These are phyloP conservation scores for Pinus albicaulis DNA, from an alignment of 75 land plant genomes.

Conservation along the genomic window DNA sequence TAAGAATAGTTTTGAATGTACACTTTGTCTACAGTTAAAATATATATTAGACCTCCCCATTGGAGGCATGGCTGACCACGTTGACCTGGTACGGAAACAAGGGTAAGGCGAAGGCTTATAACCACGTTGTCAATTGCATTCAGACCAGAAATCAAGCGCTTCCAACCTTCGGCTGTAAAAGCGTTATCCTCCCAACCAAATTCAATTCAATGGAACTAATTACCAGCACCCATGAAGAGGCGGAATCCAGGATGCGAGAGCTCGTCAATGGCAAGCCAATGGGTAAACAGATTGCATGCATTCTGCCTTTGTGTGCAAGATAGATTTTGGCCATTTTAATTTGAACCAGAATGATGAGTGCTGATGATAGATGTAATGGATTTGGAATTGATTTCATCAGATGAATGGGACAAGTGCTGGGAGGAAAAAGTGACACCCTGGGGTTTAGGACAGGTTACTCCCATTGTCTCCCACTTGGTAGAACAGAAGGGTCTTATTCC, in stretches of 20 bases:
- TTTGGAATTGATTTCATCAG: slow-evolving; percentile 12
- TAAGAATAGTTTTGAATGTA: too few relatives aligned
- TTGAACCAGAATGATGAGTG: neutral
- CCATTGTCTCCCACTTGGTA: slow-evolving; percentile 59
- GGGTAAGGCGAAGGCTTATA: too few relatives aligned
- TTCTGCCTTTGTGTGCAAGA: neutral
- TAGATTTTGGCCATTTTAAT: neutral
- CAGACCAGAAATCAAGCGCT: too few relatives aligned
- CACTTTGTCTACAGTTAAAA: too few relatives aligned
- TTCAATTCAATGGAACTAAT: too few relatives aligned
- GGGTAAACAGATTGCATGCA: neutral
- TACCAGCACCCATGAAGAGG: neutral
- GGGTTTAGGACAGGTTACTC: slow-evolving; percentile 78
- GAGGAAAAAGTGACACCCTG: slow-evolving; percentile 71
- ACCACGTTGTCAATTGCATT: too few relatives aligned
- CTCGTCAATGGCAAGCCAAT: neutral
- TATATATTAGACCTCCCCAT: too few relatives aligned
- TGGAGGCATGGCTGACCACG: too few relatives aligned
- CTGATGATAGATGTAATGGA: neutral
- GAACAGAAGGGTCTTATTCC: slow-evolving; percentile 39
- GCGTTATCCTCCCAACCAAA: too few relatives aligned
- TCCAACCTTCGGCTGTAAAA: too few relatives aligned
- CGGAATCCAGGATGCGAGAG: neutral
- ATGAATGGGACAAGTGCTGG: slow-evolving; percentile 87
- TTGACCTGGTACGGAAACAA: too few relatives aligned